Evolutionary conservation across 78 protist species (phyloP), one percentile per base, ranked within the genome.

Genomic region (Corallochytrium limacisporum): DNA sequence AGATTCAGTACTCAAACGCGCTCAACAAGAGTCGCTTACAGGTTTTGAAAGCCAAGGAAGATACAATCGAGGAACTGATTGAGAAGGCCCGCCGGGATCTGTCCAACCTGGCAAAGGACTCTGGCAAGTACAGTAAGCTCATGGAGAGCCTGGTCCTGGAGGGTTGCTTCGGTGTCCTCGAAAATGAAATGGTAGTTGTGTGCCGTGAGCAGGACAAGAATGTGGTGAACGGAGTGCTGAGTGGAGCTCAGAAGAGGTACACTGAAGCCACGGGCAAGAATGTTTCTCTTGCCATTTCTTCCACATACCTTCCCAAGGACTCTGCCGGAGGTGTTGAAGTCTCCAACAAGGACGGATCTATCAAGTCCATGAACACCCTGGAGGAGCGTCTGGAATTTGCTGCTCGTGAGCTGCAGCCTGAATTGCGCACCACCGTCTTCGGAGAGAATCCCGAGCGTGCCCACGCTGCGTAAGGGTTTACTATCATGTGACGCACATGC

Each of bases 1-100:
- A 62, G n/a, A 81, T 81, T 74, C 39, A 51, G 15, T 62, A 56
- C 65, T 77, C 83, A 7, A 68, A 70, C 65, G 67, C 48, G 36
- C 32, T 68, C 35, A 66, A 71, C 54, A 8, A 18, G 15, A 2
- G 47, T 4, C 83, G 83, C 16, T 53, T 80, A 29, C 42, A 36
- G 59, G 29, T 60, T 15, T 77, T 80, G 35, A 44, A 61, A 53
- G 75, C 49, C 37, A 69, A 62, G 37, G 78, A 80, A 36, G 63
- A 74, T 31, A 29, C 2, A 29, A 13, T 80, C 26, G 28, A 53
- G 38, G 7, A 1, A 6, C 16, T 69, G 22, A n/a, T 54, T 6
- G 66, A 28, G 26, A 72, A 74, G 26, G 55, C 75, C 26, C 6
- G 10, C 6, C 0, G 4, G n/a, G 13, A 13, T 8, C 70, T 80